Evolutionary conservation across 2,329 filamentous ascomycete species (phyloP).

Genomic region (Cytospora piceae): DNA sequence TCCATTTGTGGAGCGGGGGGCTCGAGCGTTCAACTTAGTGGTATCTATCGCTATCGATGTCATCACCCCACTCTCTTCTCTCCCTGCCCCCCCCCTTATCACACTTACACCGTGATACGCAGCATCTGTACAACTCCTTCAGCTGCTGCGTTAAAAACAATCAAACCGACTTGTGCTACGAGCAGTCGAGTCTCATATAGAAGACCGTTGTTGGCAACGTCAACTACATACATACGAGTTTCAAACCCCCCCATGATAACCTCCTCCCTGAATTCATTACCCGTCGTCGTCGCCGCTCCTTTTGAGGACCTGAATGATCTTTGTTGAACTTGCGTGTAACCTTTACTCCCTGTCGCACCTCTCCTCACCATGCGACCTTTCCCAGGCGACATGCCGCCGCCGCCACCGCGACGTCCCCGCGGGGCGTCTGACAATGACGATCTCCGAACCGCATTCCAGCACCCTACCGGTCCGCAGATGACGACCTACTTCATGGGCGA

Average conservation of each 20-base stretch:
- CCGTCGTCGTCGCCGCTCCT: conserved; percentile 5
- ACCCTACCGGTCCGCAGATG: conserved; percentile 48
- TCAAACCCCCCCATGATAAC: conserved; percentile 21
- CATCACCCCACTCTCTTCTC: conserved; percentile 13
- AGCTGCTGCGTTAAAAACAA: not conserved
- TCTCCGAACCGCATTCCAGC: conserved; percentile 39
- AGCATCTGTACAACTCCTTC: not conserved
- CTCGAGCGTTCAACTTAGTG: not conserved
- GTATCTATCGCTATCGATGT: conserved; percentile 9
- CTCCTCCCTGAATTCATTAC: not conserved
- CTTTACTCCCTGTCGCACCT: not conserved
- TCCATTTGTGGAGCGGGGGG: not conserved
- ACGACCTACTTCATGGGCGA: conserved; percentile 54
- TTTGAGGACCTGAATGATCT: not conserved
- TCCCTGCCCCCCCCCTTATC: conserved; percentile 10
- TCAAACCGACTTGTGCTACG: not conserved
- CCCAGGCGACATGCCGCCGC: conserved; percentile 49
- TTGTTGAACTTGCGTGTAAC: conserved; percentile 27
- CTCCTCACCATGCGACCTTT: conserved; percentile 48
- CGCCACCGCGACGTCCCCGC: conserved; percentile 44
- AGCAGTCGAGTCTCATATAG: conserved; percentile 12
- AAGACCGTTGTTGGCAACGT: not conserved
- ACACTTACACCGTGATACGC: conserved; percentile 10
- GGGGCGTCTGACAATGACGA: conserved; percentile 40
- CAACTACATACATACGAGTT: not conserved